phyloP scores from a whole-genome alignment of 2,329 filamentous ascomycete genomes.

The Thielaviopsis populi region DNA sequence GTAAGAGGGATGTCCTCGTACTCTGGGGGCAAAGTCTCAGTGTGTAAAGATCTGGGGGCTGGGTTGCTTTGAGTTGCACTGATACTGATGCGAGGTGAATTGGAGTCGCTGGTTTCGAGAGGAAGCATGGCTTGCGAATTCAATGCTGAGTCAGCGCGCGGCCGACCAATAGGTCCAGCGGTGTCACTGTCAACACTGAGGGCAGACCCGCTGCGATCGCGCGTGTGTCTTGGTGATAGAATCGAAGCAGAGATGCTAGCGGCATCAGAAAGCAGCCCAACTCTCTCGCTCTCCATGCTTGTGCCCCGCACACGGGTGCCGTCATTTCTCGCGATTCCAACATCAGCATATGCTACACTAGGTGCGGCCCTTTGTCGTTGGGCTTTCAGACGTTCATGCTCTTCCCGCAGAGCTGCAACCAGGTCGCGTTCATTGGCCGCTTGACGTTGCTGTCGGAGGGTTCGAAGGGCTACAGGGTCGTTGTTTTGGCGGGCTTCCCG shows the following conservation, averaged over 20 bases:
- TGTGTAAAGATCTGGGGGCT: conserved; percentile 5
- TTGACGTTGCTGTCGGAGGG: conserved; percentile 44
- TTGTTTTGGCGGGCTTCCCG: conserved; percentile 57
- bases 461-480: conserved; percentile 53
- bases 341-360: conserved; percentile 59
- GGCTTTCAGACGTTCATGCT: conserved; percentile 41
- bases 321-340: conserved; percentile 64
- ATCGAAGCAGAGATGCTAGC: conserved; percentile 41
- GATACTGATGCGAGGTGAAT: conserved; percentile 9
- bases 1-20: conserved; percentile 18
- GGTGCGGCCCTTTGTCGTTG: conserved; percentile 51
- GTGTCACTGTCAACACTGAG: conserved; percentile 37
- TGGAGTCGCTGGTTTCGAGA: background rate
- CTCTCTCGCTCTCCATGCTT: conserved; percentile 56
- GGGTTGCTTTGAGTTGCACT: conserved; percentile 8
- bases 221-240: conserved; percentile 24
- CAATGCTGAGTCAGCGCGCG: conserved; percentile 20
- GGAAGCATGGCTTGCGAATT: conserved; percentile 19
- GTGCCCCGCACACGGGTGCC: conserved; percentile 60
- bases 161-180: conserved; percentile 25
- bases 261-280: conserved; percentile 56
- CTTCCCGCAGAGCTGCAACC: conserved; percentile 43
- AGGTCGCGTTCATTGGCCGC: conserved; percentile 33
- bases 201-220: conserved; percentile 39
- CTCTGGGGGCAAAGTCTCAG: conserved; percentile 7